Base-by-base conservation (phyloP, 306 rosid species). In the Begonia peltatifolia region DNA sequence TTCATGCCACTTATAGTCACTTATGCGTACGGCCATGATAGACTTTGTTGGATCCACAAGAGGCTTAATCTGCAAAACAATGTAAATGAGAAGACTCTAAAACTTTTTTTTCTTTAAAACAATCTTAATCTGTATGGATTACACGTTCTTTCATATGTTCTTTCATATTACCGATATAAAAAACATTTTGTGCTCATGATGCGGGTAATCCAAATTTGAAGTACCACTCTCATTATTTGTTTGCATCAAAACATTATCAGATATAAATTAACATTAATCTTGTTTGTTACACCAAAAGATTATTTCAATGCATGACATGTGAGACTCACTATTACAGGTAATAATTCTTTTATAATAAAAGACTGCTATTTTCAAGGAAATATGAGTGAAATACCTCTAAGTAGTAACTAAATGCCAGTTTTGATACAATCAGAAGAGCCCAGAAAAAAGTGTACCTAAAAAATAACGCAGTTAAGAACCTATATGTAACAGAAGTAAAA, bases 401-500 rank as follows among this genome's bases (percentile, higher is more conserved):
- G 61, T 74, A 90, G 73, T 70, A 90, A 74, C 97, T 90, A 80
- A 90, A 83, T 55, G 90, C 77, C 63, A 90, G 76, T 70, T 90
- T 90, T 22, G 94, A 69, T 52, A 74, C 22, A 68, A 90, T 72
- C 53, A 90, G 84, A 65, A 76, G 72, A 76, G 83, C 73, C 97
- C 97, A 90, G 60, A 80, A 90, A 51, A 78, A 11, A 42, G 97
- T 78, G 78, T 90, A 90, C 87, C 97, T 89, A 68, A 43, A 75
- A 71, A 67, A 55, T 51, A 64, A 64, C 53, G 49, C 18, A 61
- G 55, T 71, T 71, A 72, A 57, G 58, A 43, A 53, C 13, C 52
- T 52, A 70, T 64, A 55, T 67, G 60, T 59, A 61, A 59, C 38
- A 75, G 52, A 41, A 17, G 46, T 67, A 42, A 75, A 69, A 47